phyloP scores from a whole-genome alignment of 768 basidiomycete genomes.

The Mycena albidolilacea region DNA sequence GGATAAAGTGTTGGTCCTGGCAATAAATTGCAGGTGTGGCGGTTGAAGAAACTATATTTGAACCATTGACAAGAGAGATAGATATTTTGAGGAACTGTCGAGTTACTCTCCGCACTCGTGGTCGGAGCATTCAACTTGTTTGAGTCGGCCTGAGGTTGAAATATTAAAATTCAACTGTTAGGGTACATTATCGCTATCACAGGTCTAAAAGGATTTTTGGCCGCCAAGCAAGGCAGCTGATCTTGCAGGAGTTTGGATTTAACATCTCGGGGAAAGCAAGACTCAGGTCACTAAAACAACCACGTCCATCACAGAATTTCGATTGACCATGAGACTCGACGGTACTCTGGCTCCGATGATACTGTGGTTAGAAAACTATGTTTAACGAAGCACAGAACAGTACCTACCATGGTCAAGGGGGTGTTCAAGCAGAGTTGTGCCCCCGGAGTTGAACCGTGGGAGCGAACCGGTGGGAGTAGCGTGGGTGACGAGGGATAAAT shows the following conservation, averaged over 20 bases:
- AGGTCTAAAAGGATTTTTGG: too few relatives aligned
- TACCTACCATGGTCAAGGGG: too few relatives aligned
- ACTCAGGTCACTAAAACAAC: conserved; percentile 5
- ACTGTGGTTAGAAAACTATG: background rate
- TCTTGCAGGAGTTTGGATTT: background rate
- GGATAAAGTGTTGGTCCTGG: background rate
- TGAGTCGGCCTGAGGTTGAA: conserved; percentile 1
- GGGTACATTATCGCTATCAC: too few relatives aligned
- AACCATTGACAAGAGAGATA: background rate
- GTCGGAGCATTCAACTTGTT: conserved; percentile 2
- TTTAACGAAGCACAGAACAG: background rate
- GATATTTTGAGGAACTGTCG: conserved; percentile 2
- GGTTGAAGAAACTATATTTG: background rate
- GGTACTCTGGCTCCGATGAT: conserved; percentile 1
- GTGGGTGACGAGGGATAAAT: too few relatives aligned
- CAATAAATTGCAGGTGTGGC: conserved; percentile 5
- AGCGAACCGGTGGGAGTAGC: too few relatives aligned
- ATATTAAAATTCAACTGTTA: conserved; percentile 1
- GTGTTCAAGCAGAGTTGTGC: too few relatives aligned
- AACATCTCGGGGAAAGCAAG: background rate
- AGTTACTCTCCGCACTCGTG: conserved; percentile 2
- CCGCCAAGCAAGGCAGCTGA: conserved; percentile 1
- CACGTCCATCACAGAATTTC: background rate
- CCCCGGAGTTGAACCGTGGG: too few relatives aligned
- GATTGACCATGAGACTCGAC: conserved; percentile 3